These are phyloP conservation scores for Metroxylon sagu DNA, from an alignment of 176 grass and related monocot species.

Conservation along the genomic window DNA sequence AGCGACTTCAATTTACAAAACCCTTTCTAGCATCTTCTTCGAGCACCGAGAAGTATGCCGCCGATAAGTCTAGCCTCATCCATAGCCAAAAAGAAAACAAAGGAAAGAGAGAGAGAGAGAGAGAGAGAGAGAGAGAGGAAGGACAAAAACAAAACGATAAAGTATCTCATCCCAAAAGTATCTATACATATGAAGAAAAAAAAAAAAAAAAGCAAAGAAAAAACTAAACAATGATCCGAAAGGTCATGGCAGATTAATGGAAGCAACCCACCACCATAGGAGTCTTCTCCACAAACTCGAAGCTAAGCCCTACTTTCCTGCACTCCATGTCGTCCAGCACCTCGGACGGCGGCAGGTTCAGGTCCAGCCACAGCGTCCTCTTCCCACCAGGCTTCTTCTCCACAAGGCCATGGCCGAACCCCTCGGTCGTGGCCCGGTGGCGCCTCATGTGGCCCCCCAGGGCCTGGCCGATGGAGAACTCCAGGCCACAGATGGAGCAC, in stretches of 20 bases:
- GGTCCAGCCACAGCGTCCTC: constrained; percentile 1
- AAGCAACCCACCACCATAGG: constrained; percentile 3
- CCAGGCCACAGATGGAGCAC: constrained; percentile 88
- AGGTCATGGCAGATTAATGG: not conserved
- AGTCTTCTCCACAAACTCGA: constrained; percentile 4
- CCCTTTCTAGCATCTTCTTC: too few relatives aligned
- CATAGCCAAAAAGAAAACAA: too few relatives aligned
- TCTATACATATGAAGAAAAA: too few relatives aligned
- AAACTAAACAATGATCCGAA: too few relatives aligned
- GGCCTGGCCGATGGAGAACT: constrained; percentile 91
- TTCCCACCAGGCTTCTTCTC: not conserved
- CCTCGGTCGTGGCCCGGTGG: constrained; percentile 33
- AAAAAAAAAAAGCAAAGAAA: too few relatives aligned
- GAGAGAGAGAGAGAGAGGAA: too few relatives aligned
- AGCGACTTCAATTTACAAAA: too few relatives aligned
- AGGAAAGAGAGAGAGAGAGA: too few relatives aligned
- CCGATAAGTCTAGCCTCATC: too few relatives aligned
- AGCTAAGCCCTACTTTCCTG: not conserved
- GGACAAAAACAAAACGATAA: too few relatives aligned
- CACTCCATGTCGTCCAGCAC: not conserved
- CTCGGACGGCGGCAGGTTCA: constrained; percentile 8
- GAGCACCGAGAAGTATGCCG: too few relatives aligned
- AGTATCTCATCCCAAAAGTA: too few relatives aligned
- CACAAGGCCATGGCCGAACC: not conserved
- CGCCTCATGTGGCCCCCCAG: constrained; percentile 94